Evolutionary conservation across 2,329 filamentous ascomycete genomes (phyloP), one percentile per base, ranked within the genome.

Genomic region (Byssochlamys sp.): DNA sequence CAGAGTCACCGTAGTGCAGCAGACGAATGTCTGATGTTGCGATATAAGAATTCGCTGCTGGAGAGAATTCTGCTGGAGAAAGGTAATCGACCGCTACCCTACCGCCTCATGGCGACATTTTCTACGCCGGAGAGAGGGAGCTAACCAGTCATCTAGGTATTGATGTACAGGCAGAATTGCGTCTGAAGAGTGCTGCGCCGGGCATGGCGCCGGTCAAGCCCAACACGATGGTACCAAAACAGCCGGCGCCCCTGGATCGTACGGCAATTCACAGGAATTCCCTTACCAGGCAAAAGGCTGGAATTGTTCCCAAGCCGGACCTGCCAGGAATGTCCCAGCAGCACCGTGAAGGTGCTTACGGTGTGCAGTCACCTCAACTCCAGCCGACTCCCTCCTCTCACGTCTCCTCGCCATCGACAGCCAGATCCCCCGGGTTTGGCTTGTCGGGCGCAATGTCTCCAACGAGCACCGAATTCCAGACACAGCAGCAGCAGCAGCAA

Each of bases 1-100:
- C 89, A 92, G 69, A 95, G 91, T 63, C 94, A 97, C 71, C 89
- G 94, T 66, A 91, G 85, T 68, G 94, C 94, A 58, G 91, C 92
- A 58, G 94, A 97, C 73, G 94, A 97, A 75, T 97, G 94, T 72
- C 77, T 97, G 69, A 97, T 99, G 94, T 81, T 99, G 66, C 88
- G 94, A 59, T 99, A 97, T 75, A 97, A 97, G 79, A 99, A 97
- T 74, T 97, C 94, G 48, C 80, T 97, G 53, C 82, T 99, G 35
- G 94, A 99, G 77, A 85, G 94, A 59, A 95, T 99, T 69, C 82
- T 99, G 55, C 82, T 99, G 39, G 94, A 99, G 77, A 97, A 97
- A 81, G 91, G 91, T 94, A 76, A 48, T 19, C 19, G n/a, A 31
- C 12, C 5, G n/a, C 4, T 19, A 2, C n/a, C 24, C 11, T 51